Evolutionary conservation across 352 stramenopile genomes (phyloP).

Genomic region (Globisporangium irregulare): DNA sequence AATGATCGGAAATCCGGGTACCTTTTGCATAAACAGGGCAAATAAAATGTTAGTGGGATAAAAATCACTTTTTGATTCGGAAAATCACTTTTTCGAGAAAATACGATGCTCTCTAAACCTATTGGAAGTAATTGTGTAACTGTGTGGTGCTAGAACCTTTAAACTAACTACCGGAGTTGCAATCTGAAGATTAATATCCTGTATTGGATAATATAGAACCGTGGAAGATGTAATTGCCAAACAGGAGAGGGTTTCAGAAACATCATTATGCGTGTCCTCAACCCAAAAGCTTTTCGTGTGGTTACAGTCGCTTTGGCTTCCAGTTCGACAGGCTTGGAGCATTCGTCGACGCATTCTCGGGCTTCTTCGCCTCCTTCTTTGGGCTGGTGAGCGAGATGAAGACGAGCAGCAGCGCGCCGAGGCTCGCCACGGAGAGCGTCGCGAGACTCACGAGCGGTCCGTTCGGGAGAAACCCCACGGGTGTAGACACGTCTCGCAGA

Average conservation of each 20-base stretch:
- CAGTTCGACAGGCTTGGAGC: neutral
- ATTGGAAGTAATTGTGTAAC: neutral
- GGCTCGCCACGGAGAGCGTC: constrained; percentile 39
- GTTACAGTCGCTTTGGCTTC: constrained; percentile 4
- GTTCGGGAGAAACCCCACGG: constrained; percentile 45
- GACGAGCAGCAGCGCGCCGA: constrained; percentile 37
- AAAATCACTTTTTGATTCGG: neutral
- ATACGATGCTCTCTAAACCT: neutral
- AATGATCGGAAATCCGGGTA: constrained; percentile 7
- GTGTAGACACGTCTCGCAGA: constrained; percentile 25
- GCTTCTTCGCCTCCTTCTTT: constrained; percentile 9
- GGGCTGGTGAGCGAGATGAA: constrained; percentile 23
- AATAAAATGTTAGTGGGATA: neutral
- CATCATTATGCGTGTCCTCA: neutral
- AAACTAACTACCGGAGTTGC: neutral
- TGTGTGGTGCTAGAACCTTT: neutral
- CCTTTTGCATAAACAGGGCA: constrained; percentile 5
- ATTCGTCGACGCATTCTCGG: neutral
- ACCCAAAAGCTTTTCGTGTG: neutral
- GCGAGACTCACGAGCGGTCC: constrained; percentile 38
- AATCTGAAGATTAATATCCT: neutral
- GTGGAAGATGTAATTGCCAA: neutral
- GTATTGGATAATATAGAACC: neutral
- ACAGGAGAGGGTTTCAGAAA: neutral
- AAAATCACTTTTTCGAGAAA: neutral